A percentile compares a stretch with the other conserved stretches of the same genome.
Conservation (phyloP, 108 stramenopile genomes). For the Nitzschia sp. region DNA sequence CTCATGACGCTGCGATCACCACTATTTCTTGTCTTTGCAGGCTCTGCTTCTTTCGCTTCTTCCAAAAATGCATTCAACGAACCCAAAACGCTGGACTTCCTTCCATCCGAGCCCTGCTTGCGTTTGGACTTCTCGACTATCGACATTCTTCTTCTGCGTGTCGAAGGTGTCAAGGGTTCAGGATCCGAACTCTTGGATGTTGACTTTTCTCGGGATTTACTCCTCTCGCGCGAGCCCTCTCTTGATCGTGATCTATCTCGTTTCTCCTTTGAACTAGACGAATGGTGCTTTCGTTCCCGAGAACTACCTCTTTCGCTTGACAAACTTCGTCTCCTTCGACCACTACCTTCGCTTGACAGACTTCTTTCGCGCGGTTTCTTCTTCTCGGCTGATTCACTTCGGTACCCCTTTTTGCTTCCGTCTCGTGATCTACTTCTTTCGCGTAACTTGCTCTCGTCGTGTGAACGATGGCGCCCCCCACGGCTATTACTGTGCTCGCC, state of each 20-base stretch:
- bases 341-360: neutral
- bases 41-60: slow-evolving; percentile 6
- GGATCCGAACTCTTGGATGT: neutral
- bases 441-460: neutral
- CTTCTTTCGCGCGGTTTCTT: neutral
- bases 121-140: neutral
- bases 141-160: slow-evolving; percentile 2
- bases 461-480: neutral
- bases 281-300: neutral
- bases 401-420: neutral
- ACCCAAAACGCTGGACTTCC: slow-evolving; percentile 26
- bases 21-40: neutral
- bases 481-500: neutral
- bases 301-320: neutral
- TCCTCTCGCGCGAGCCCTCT: neutral
- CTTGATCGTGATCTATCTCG: neutral
- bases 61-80: slow-evolving; percentile 23
- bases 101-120: slow-evolving; percentile 6
- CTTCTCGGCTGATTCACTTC: neutral
- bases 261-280: neutral
- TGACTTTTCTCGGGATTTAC: neutral
- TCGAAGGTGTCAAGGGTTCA: neutral
- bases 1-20: slow-evolving; percentile 21
- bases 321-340: neutral
- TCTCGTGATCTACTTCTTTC: neutral